Evolutionary conservation across 306 rosid species (phyloP).

Genomic region (Mimosa bimucronata): DNA sequence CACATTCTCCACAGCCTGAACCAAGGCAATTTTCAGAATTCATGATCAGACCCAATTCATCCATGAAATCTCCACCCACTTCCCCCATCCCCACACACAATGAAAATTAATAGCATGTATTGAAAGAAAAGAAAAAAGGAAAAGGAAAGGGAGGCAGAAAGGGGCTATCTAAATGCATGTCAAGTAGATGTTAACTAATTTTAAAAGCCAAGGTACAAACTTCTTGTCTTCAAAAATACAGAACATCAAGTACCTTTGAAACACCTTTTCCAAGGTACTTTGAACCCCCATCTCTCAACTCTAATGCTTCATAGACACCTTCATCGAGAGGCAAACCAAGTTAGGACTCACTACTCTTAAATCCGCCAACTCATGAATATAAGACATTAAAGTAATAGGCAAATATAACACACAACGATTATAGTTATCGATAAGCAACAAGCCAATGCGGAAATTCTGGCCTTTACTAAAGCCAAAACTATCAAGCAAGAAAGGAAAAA

Average conservation of each 20-base stretch:
- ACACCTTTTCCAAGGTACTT: slow-evolving; percentile 99
- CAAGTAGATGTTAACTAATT: not conserved
- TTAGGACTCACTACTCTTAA: not conserved
- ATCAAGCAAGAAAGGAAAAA: not conserved
- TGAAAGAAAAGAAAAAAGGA: not conserved
- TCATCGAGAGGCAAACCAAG: slow-evolving; percentile 4
- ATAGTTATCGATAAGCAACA: not conserved
- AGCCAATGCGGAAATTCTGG: not conserved
- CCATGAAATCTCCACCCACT: not conserved
- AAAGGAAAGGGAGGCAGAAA: not conserved
- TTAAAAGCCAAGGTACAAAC: not conserved
- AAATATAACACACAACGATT: not conserved
- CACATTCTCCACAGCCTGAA: slow-evolving; percentile 91
- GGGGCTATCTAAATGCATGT: not conserved
- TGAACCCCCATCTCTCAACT: slow-evolving; percentile 93
- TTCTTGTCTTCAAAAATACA: not conserved
- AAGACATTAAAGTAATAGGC: not conserved
- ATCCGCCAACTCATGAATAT: slow-evolving; percentile 14
- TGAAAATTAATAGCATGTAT: too few relatives aligned
- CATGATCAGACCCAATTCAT: slow-evolving; percentile 26
- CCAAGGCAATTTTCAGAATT: slow-evolving; percentile 34
- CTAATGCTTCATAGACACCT: slow-evolving; percentile 97
- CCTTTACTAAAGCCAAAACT: not conserved
- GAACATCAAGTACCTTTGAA: slow-evolving; percentile 62
- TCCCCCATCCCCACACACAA: too few relatives aligned